A percentile compares a stretch with the other conserved stretches of the same genome.
Conservation (phyloP, 2,329 filamentous ascomycete species). For the Rachicladosporium sp. region DNA sequence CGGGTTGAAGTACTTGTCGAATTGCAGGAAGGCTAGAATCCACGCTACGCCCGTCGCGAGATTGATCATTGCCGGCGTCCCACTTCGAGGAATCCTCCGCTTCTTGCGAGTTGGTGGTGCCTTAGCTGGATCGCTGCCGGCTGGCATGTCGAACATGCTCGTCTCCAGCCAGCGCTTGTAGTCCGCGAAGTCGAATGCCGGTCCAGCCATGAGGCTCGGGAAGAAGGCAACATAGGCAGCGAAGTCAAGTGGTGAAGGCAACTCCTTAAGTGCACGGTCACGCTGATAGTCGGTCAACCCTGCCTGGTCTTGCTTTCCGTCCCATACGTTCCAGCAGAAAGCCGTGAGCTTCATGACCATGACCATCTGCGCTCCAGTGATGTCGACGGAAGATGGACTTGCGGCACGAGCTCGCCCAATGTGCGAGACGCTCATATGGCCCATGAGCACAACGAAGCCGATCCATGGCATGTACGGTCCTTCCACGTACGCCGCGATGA, state of each 20-base stretch:
- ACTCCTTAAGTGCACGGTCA: constrained; percentile 59
- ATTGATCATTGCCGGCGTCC: constrained; percentile 71
- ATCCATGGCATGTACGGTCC: constrained; percentile 97
- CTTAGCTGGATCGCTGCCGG: constrained; percentile 70
- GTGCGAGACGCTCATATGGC: constrained; percentile 85
- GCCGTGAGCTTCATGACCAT: constrained; percentile 93
- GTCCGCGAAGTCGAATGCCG: constrained; percentile 88
- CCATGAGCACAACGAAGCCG: constrained; percentile 87
- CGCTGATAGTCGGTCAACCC: constrained; percentile 81
- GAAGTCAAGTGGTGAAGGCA: constrained; percentile 71
- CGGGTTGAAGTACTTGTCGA: constrained; percentile 55
- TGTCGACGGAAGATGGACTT: constrained; percentile 59
- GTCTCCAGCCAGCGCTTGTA: constrained; percentile 89
- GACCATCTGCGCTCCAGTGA: constrained; percentile 95
- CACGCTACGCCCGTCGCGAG: constrained; percentile 60
- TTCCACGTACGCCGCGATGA: constrained; percentile 69
- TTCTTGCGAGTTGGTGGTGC: constrained; percentile 77
- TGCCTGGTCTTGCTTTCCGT: constrained; percentile 66
- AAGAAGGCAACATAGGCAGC: constrained; percentile 91
- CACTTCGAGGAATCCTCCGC: constrained; percentile 84
- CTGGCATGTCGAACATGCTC: constrained; percentile 80
- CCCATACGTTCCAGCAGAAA: constrained; percentile 96
- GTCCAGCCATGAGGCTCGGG: constrained; percentile 76
- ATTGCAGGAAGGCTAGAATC: constrained; percentile 65
- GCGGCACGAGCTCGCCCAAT: constrained; percentile 64